Evolutionary conservation across 495 filamentous ascomycete species (phyloP), one percentile per base, ranked within the genome.

Genomic region (Daldinia vernicosa): DNA sequence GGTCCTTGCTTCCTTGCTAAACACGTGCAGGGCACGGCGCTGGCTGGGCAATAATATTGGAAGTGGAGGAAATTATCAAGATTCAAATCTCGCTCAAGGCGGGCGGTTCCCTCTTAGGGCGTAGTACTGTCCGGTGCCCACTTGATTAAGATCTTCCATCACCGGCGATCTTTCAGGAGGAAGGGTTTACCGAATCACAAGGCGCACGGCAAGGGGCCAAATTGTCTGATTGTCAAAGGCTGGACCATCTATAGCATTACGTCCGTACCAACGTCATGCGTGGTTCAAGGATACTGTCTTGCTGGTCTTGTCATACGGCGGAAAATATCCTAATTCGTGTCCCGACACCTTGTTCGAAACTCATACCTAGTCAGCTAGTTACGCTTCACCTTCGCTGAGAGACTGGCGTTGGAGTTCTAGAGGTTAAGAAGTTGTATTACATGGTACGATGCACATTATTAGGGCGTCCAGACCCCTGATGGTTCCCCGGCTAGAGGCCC

Each of bases 111-210:
- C 33, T 59, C 12, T 33, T 55, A 24, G 37, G 47, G 60, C 69
- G 60, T 68, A 59, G 30, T 50, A 60, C 22, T 55, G 35, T 54
- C 61, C 45, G 51, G 70, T 72, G 66, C 52, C 66, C 70, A 73
- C 70, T 73, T 69, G 45, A 73, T 73, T 73, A 22, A 73, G 70
- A 73, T 73, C 70, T 69, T 73, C 70, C 62, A 63, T 72, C 70
- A 58, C 40, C 50, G 70, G 61, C 62, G 66, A 73, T 73, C 70
- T 63, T 43, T 73, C 52, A 66, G 57, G 56, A 63, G 70, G 57
- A 60, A 62, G 24, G 56, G 60, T 35, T 62, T 68, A 24, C 58
- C 70, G 70, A 69, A 61, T 73, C 66, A 69, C 70, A 57, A 69
- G 66, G 66, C 43, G 69, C 58, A 53, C 50, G 43, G 57, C 60